Evolutionary conservation across 768 basidiomycete species (phyloP), one percentile per base, ranked within the genome.

Genomic region (Gyrodon lividus): DNA sequence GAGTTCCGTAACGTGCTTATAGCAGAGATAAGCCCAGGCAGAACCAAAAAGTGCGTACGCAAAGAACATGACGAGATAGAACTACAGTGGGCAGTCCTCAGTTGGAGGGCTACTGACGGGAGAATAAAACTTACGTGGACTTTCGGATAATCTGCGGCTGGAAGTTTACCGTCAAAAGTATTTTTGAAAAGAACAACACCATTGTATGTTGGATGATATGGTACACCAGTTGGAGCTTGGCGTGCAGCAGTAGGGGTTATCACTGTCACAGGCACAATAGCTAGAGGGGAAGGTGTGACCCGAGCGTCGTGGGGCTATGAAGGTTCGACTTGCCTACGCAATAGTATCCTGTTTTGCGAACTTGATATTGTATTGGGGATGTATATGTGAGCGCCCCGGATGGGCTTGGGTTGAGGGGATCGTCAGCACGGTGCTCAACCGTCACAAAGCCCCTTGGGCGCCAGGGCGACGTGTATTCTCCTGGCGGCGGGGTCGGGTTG

Each of bases 121-220:
- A 45, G 20, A 17, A 17, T 42, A n/a, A 8, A 30, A 68, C 90
- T 61, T 67, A 97, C 94, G 51, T 83, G 87, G 67, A 98, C 90
- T 83, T 98, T 98, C 10, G 97, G 97, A 69, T 98, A 97, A 67
- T 99, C 97, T 5, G 89, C 81, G 6, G 95, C 94, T 12, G 96
- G 82, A 19, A 99, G 76, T 65, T 89, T 82, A 17, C 97, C 97
- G 23, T 87, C 75, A 64, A 98, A 98, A 2, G 78, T 82, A 68
- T 97, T 98, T 60, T 78, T 80, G 76, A 99, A 98, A 41, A 89
- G 73, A 33, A 98, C 88, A 30, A 74, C 72, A 13, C 93, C 95
- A 9, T 76, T 72, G 69, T 93, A 98, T 17, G 78, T 75, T 22
- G 93, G 86, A 63, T 97, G 94, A 43, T 72, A 78, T 24, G 82